Base-by-base conservation (phyloP, 768 basidiomycete genomes). In the Xanthoconium stramineum region DNA sequence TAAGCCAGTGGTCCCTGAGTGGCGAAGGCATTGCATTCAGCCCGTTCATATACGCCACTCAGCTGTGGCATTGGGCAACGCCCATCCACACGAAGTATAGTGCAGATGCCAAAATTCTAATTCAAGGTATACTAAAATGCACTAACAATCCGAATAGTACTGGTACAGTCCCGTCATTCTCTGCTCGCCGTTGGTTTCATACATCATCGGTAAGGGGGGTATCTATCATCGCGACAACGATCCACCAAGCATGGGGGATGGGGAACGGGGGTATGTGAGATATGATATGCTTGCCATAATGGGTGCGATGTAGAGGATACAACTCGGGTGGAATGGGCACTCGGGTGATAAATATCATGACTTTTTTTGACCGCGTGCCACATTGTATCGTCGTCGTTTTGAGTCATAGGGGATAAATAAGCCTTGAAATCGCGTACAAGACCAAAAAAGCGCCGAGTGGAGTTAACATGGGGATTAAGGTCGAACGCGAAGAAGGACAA, bases 71-170 rank as follows among this genome's bases (percentile, higher is more conserved):
- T 32, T 13, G 53, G 43, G 10, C 20, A 37, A 42, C 30, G 3
- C 30, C 11, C 33, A 12, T 28, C 48, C 52, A 20, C 50, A 5
- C 46, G 52, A 17, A 14, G 33, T n/a, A 24, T 11, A 24, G 33
- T 33, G 50, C 14, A 43, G 32, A 52, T 56, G 56, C 54, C 68
- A 71, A 68, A 72, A 62, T 65, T 69, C 68, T 72, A 72, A 52
- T 70, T 70, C 68, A 60, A 69, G 70, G 70, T 72, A 69, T 69
- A 69, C 69, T 71, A 64, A 67, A 53, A 61, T 67, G 64, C 54
- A 65, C 60, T 63, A 72, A 65, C 61, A 68, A 52, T 69, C 70
- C 68, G 35, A 54, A 54, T 67, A 55, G 53, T 69, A 71, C 57
- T 70, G 52, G 66, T 69, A 71, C 68, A 72, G 61, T 71, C 70